Conservation (phyloP, 352 stramenopile genomes). For the Phytopythium helicoides region DNA sequence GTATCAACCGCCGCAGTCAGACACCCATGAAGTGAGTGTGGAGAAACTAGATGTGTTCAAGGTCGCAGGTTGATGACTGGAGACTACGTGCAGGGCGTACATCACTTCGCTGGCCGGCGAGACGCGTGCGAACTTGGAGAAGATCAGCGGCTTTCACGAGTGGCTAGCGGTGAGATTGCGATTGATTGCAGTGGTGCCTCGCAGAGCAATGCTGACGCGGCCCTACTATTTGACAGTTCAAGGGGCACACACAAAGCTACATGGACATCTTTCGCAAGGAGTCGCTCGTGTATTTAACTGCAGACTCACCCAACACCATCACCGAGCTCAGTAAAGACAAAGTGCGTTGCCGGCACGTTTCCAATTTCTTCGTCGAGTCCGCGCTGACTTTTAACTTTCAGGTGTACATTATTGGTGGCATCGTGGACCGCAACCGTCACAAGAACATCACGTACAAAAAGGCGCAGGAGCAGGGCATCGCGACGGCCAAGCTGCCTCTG, state of each 20-base stretch:
- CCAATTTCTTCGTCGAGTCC: too few relatives aligned
- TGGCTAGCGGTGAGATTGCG: conserved; percentile 59
- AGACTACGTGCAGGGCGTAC: conserved; percentile 27
- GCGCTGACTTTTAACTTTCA: too few relatives aligned
- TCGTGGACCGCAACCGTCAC: conserved; percentile 97
- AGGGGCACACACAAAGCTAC: conserved; percentile 51
- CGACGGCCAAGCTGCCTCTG: conserved; percentile 92
- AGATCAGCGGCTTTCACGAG: conserved; percentile 89
- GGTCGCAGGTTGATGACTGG: too few relatives aligned
- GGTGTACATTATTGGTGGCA: conserved; percentile 96
- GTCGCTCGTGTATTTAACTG: conserved; percentile 94
- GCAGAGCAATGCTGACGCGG: not conserved
- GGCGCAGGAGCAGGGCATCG: conserved; percentile 86
- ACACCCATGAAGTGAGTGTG: conserved; percentile 45
- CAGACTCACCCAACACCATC: conserved; percentile 92
- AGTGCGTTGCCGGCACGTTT: too few relatives aligned
- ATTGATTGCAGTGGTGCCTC: conserved; percentile 26
- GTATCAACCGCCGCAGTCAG: conserved; percentile 62
- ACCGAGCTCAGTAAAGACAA: conserved; percentile 81
- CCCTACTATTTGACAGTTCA: conserved; percentile 65
- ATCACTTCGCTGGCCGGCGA: conserved; percentile 75
- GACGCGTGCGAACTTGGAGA: conserved; percentile 79
- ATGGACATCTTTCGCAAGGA: conserved; percentile 78
- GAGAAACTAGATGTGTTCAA: too few relatives aligned
- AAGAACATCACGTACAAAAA: conserved; percentile 92